A percentile compares a stretch with the other conserved stretches of the same genome.
These are phyloP conservation scores for Colletotrichum brevisporum DNA, from an alignment of 2,329 filamentous ascomycete species.

Conservation along the genomic window DNA sequence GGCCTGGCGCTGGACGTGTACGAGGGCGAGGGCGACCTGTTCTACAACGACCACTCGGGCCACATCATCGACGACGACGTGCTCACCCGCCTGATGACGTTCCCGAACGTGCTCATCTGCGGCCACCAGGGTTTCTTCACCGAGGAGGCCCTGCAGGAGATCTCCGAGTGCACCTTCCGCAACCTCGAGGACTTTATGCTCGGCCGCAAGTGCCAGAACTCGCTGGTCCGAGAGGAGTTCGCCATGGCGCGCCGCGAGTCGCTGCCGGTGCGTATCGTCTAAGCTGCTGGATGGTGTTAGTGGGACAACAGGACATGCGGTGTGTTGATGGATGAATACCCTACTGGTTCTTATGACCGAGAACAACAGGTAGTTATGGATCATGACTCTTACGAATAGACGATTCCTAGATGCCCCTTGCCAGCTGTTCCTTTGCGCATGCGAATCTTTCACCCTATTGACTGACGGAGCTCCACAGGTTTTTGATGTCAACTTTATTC, in stretches of 20 bases:
- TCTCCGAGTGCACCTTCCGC: conserved; percentile 70
- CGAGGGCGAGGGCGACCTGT: conserved; percentile 74
- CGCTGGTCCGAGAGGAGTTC: conserved; percentile 48
- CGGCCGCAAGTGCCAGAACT: conserved; percentile 53
- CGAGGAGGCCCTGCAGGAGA: conserved; percentile 74
- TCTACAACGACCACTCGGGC: conserved; percentile 75
- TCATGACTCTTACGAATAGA: conserved; percentile 35
- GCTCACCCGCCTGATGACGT: conserved; percentile 76
- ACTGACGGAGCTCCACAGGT: not conserved
- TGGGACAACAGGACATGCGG: not conserved
- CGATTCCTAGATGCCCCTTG: not conserved
- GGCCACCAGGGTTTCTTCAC: conserved; percentile 81
- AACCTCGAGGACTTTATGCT: conserved; percentile 66
- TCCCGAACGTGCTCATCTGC: conserved; percentile 76
- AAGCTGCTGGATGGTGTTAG: conserved; percentile 29
- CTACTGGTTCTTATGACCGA: not conserved
- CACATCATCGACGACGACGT: conserved; percentile 77
- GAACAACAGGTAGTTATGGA: conserved; percentile 20
- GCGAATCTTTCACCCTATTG: not conserved
- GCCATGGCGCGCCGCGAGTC: conserved; percentile 44
- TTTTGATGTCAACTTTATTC: conserved; percentile 6
- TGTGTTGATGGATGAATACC: conserved; percentile 15
- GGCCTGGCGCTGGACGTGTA: conserved; percentile 78
- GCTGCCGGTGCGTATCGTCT: conserved; percentile 51
- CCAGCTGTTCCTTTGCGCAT: not conserved